Percentiles rank a stretch among this genome's conserved stretches.
Conservation (phyloP, 78 protist species). For the Speleostelium caveatum region DNA sequence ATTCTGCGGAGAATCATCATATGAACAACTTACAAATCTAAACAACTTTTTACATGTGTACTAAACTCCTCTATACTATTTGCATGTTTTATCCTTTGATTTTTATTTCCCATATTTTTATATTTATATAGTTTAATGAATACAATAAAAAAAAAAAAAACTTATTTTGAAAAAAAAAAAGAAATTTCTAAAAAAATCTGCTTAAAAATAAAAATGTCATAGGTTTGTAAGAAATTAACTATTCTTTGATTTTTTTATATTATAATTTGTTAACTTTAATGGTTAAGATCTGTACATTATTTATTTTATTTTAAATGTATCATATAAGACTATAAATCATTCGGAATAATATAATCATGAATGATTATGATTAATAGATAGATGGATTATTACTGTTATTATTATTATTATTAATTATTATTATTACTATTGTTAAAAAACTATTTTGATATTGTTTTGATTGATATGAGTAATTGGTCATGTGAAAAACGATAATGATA, state of each 20-base stretch:
- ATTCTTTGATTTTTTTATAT: not conserved
- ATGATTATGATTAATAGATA: not conserved
- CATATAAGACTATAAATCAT: too few species aligned
- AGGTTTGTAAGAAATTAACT: not conserved
- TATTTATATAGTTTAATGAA: not conserved
- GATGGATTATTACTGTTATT: not conserved
- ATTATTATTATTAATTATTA: too few species aligned
- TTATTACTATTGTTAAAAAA: too few species aligned
- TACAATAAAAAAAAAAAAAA: too few species aligned
- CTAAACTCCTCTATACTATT: slow-evolving; percentile 2
- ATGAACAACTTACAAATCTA: not conserved
- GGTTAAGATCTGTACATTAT: too few species aligned
- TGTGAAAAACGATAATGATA: not conserved
- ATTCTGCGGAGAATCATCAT: too few species aligned
- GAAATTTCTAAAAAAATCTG: too few species aligned
- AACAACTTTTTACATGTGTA: not conserved
- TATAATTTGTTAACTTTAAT: not conserved
- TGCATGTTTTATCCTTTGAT: not conserved
- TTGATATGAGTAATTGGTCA: not conserved
- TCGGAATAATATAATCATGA: not conserved
- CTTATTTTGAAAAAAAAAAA: too few species aligned
- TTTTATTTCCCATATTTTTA: not conserved
- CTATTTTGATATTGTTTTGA: not conserved
- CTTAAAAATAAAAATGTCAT: too few species aligned
- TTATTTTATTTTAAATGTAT: too few species aligned